Percentiles rank a stretch among this genome's conserved stretches.
phyloP scores from a whole-genome alignment of 164 flowering plant species.

The Tetracentron sinense region DNA sequence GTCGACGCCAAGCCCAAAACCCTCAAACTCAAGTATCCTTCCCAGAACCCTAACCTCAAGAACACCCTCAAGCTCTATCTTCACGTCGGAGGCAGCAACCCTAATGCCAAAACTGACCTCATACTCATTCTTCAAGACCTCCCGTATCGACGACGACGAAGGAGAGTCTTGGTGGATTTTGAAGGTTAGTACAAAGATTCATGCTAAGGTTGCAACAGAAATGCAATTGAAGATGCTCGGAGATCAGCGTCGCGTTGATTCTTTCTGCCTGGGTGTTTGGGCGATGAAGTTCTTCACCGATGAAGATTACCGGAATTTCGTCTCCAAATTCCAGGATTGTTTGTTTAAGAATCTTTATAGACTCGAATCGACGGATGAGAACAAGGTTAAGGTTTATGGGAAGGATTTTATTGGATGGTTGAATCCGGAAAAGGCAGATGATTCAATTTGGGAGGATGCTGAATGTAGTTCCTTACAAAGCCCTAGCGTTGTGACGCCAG shows the following conservation, averaged over 20 bases:
- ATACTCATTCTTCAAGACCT: constrained; percentile 43
- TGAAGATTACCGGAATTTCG: constrained; percentile 56
- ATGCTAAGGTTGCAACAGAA: constrained; percentile 35
- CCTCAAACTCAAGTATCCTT: constrained; percentile 64
- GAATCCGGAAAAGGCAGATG: constrained; percentile 85
- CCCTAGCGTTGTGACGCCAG: constrained; percentile 36
- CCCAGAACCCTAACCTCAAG: constrained; percentile 30
- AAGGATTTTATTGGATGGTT: constrained; percentile 93
- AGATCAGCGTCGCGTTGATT: constrained; percentile 70
- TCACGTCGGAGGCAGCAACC: constrained; percentile 59
- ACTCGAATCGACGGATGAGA: constrained; percentile 58
- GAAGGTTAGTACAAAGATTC: constrained; percentile 49
- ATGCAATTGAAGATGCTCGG: constrained; percentile 62
- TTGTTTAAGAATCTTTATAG: constrained; percentile 86
- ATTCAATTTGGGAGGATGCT: constrained; percentile 90
- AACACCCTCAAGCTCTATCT: constrained; percentile 73
- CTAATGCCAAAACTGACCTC: constrained; percentile 65
- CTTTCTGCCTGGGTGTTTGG: constrained; percentile 64
- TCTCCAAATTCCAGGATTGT: constrained; percentile 59
- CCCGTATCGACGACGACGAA: constrained; percentile 22
- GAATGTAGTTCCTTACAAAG: constrained; percentile 47
- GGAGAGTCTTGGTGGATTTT: constrained; percentile 48
- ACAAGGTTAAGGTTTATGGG: constrained; percentile 77
- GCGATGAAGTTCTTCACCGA: constrained; percentile 67
- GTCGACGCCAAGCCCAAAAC: constrained; percentile 68